Evolutionary conservation across 805 yeast species (phyloP).

Genomic region (Suhomyces prunicola): DNA sequence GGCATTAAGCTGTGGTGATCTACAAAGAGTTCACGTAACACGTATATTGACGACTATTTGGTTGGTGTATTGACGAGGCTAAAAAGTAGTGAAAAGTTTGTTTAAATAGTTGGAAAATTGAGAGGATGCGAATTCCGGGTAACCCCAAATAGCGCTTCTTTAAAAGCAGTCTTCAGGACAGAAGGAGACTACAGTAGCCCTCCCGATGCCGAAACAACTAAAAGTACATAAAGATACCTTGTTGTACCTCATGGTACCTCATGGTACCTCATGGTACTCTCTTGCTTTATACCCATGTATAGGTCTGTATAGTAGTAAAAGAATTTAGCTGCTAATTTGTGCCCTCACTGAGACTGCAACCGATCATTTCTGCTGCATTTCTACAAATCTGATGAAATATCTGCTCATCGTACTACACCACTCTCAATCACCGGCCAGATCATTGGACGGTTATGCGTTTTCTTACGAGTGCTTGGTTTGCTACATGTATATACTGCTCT

Average conservation of each 20-base stretch:
- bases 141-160: background rate
- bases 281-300: too few species aligned
- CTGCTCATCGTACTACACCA: too few species aligned
- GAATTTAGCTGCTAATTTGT: background rate
- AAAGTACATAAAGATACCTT: background rate
- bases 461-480: background rate
- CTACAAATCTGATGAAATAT: background rate
- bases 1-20: slow-evolving; percentile 44
- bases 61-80: background rate
- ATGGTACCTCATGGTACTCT: too few species aligned
- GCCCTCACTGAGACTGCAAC: background rate
- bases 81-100: background rate
- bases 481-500: background rate
- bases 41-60: slow-evolving; percentile 2
- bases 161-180: background rate
- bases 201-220: background rate
- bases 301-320: background rate
- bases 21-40: slow-evolving; percentile 1
- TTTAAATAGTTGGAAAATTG: background rate
- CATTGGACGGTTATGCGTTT: too few species aligned
- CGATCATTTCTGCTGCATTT: background rate
- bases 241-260: too few species aligned
- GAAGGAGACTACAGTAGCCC: background rate
- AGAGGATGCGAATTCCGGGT: background rate
- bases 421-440: too few species aligned